These are phyloP conservation scores for Incumbomyces delicatus DNA, from an alignment of 2,329 filamentous ascomycete genomes.

Conservation along the genomic window DNA sequence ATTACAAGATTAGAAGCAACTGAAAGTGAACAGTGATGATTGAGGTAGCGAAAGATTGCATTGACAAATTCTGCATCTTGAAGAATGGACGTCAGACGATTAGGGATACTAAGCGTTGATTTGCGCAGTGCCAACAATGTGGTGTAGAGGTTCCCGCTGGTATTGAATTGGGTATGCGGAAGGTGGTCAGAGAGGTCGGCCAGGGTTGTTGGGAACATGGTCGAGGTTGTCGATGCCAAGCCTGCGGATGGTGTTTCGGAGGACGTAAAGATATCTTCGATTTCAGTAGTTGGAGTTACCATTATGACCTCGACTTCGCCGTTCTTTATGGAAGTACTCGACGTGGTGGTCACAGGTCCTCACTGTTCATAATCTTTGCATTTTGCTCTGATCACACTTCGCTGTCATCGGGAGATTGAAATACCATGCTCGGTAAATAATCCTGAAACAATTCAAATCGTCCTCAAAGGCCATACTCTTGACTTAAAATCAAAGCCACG, in stretches of 20 bases:
- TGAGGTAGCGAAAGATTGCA: conserved; percentile 35
- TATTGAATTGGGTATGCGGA: conserved; percentile 9
- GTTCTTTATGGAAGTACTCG: no score
- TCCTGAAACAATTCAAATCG: no score
- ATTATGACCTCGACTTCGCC: no score
- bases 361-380: no score
- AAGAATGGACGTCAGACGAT: conserved; percentile 71
- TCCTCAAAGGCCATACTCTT: no score
- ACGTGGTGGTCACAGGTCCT: no score
- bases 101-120: conserved; percentile 65
- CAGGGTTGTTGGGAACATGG: conserved; percentile 15
- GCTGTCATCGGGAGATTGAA: no score
- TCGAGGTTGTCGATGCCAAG: not conserved
- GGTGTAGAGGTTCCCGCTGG: conserved; percentile 21
- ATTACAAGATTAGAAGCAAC: not conserved
- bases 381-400: no score
- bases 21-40: conserved; percentile 32
- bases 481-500: no score
- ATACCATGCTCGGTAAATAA: no score
- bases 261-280: no score
- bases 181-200: conserved; percentile 13
- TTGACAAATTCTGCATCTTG: conserved; percentile 67
- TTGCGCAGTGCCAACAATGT: conserved; percentile 65
- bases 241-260: no score
- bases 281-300: not conserved